Conservation (phyloP, 495 filamentous ascomycete genomes). For the Aeminium ludgeri region DNA sequence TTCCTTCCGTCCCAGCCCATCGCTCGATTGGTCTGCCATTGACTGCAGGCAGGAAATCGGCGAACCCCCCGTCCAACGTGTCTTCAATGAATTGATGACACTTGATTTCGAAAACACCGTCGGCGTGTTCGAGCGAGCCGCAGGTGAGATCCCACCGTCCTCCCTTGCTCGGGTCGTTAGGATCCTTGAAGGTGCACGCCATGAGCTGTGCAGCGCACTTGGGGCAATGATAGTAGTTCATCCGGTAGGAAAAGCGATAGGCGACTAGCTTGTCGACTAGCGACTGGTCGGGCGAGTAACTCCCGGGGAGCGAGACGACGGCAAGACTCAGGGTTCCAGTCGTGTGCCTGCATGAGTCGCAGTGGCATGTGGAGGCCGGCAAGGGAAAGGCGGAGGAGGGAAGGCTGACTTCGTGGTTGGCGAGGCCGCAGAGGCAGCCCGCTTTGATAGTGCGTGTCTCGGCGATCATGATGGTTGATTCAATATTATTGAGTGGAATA, state of each 20-base stretch:
- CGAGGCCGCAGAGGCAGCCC: slow-evolving; percentile 41
- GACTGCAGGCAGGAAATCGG: slow-evolving; percentile 29
- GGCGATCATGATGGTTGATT: slow-evolving; percentile 8
- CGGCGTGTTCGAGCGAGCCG: slow-evolving; percentile 26
- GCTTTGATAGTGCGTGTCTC: slow-evolving; percentile 13
- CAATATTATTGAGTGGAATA: no score
- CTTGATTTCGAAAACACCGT: slow-evolving; percentile 26
- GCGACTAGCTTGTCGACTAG: slow-evolving; percentile 7
- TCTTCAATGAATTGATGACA: slow-evolving; percentile 34
- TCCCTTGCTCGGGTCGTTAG: neutral
- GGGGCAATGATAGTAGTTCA: slow-evolving; percentile 49
- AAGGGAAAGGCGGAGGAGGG: slow-evolving; percentile 19
- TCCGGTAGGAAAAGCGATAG: slow-evolving; percentile 21
- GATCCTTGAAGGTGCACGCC: slow-evolving; percentile 3
- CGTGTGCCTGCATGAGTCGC: slow-evolving; percentile 40
- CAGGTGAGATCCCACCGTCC: slow-evolving; percentile 27
- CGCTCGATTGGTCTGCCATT: slow-evolving; percentile 11
- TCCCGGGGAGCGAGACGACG: slow-evolving; percentile 27
- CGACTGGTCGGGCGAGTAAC: slow-evolving; percentile 5
- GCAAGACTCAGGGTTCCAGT: slow-evolving; percentile 42
- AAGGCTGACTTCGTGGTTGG: slow-evolving; percentile 29
- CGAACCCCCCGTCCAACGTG: slow-evolving; percentile 42
- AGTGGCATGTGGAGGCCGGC: slow-evolving; percentile 43
- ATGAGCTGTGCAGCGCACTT: slow-evolving; percentile 53
- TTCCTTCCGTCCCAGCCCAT: slow-evolving; percentile 8